A percentile compares a stretch with the other conserved stretches of the same genome.
Evolutionary conservation across 139 green algal species (phyloP).

Genomic region (Gonium pectorale): DNA sequence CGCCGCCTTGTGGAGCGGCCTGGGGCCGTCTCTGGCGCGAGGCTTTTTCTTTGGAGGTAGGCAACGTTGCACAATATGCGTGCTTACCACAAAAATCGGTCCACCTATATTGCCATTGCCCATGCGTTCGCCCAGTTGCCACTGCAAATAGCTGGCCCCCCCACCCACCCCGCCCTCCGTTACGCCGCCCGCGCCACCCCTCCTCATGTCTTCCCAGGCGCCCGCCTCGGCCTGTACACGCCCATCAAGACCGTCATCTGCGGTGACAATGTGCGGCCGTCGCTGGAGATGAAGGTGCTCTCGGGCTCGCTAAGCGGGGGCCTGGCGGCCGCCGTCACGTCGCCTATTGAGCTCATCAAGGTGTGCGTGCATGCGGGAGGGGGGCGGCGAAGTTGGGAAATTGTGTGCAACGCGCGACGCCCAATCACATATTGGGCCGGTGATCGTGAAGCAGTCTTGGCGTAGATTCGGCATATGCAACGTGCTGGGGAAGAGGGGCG

Average conservation of each 20-base stretch:
- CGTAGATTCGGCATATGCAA: too few species aligned
- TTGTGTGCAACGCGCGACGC: too few species aligned
- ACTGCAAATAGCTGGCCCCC: too few species aligned
- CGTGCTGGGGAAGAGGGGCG: too few species aligned
- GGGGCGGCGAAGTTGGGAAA: too few species aligned
- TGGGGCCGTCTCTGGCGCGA: constrained; percentile 66
- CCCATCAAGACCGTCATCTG: constrained; percentile 74
- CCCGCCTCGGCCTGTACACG: constrained; percentile 84
- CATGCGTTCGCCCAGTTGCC: too few species aligned
- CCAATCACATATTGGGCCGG: too few species aligned
- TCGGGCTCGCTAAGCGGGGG: constrained; percentile 77
- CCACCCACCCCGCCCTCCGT: background rate
- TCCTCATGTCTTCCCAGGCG: background rate
- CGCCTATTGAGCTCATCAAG: constrained; percentile 85
- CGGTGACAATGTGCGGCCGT: constrained; percentile 25
- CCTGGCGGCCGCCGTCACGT: constrained; percentile 78
- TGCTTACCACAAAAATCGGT: too few species aligned
- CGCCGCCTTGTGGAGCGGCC: constrained; percentile 68
- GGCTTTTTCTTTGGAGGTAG: constrained; percentile 75
- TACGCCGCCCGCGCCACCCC: background rate
- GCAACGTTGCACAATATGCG: too few species aligned
- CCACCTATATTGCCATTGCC: too few species aligned
- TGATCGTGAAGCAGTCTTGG: too few species aligned
- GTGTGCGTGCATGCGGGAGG: background rate
- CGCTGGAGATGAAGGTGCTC: constrained; percentile 53